Base-by-base conservation (phyloP, 2,329 filamentous ascomycete genomes). In the Lachnellula subtilissima region DNA sequence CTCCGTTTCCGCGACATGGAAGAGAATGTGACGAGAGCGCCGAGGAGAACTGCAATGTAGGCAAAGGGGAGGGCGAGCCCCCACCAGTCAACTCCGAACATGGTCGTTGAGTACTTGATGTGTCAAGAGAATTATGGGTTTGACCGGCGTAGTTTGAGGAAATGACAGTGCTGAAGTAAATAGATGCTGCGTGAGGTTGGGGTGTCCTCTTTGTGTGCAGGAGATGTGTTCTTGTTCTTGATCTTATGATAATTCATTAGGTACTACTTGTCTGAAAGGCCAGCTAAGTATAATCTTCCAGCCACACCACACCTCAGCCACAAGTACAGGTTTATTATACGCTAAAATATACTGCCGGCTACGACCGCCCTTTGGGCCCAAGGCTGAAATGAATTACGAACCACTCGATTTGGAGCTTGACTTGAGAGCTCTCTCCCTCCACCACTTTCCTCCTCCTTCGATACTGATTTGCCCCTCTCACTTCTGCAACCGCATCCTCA, bases 1-100 rank as follows among this genome's bases (percentile, higher is more conserved):
- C 96, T 94, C 73, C 94, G 85, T 76, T 94, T 93, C 68, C 93
- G 87, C 75, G 97, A 97, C 61, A 97, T 84, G 55, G 84, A 89
- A 48, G 91, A 95, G 76, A 99, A 99, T 62, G 91, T 94, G 71
- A 88, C 87, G 65, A 99, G 83, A 37, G 91, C 93, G 68, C 91
- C 91, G 68, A 89, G 81, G 54, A 99, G 86, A 57, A 97, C 89
- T 65, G 84, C 80, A 57, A 99, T 81, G 75, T 99, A 99, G 75
- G 90, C 87, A 70, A 97, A 83, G 58, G 94, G 93, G 68, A 97
- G 84, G 69, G 85, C 78, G 59, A 97, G 86, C 75, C 89, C 88
- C 75, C 88, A 77, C 91, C 91, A 96, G 79, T 95, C 84, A 64
- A 86, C 73, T 60, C 61, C 57, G 54, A 69, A 66, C 65, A 71